These are phyloP conservation scores for Aphanoascus verrucosus DNA, from an alignment of 2,329 filamentous ascomycete genomes.

Conservation along the genomic window DNA sequence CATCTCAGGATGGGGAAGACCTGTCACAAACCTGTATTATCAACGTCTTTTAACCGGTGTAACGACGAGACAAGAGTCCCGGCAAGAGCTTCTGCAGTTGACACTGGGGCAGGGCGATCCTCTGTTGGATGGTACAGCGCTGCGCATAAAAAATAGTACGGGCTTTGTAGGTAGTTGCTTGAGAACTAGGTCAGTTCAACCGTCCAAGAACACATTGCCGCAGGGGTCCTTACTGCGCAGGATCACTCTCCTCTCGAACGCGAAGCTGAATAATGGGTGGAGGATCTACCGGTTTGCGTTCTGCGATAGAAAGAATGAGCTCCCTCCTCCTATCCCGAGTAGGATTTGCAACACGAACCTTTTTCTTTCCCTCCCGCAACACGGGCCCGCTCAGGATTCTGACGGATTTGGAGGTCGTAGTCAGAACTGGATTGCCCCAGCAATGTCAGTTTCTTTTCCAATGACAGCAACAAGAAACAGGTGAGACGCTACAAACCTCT, in stretches of 20 bases:
- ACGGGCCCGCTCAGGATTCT: slow-evolving; percentile 57
- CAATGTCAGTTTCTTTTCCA: slow-evolving; percentile 28
- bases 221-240: slow-evolving; percentile 45
- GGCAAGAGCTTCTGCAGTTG: slow-evolving; percentile 44
- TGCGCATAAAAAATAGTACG: slow-evolving; percentile 53
- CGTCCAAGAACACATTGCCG: neutral
- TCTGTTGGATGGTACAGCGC: slow-evolving; percentile 44
- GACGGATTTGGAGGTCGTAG: slow-evolving; percentile 50
- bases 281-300: slow-evolving; percentile 74
- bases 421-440: slow-evolving; percentile 40
- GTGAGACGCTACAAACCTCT: slow-evolving; percentile 25
- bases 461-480: slow-evolving; percentile 6
- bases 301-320: slow-evolving; percentile 33
- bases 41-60: slow-evolving; percentile 67
- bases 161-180: slow-evolving; percentile 53
- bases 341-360: slow-evolving; percentile 37
- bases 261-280: slow-evolving; percentile 69
- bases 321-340: slow-evolving; percentile 10
- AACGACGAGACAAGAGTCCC: slow-evolving; percentile 71
- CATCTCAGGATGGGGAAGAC: neutral
- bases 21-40: slow-evolving; percentile 46
- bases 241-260: slow-evolving; percentile 42
- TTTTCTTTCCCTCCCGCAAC: slow-evolving; percentile 66
- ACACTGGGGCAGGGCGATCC: slow-evolving; percentile 34
- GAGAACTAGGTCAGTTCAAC: slow-evolving; percentile 13